These are phyloP conservation scores for Cinchona pubescens DNA, from an alignment of 257 asterid genomes.

Conservation along the genomic window DNA sequence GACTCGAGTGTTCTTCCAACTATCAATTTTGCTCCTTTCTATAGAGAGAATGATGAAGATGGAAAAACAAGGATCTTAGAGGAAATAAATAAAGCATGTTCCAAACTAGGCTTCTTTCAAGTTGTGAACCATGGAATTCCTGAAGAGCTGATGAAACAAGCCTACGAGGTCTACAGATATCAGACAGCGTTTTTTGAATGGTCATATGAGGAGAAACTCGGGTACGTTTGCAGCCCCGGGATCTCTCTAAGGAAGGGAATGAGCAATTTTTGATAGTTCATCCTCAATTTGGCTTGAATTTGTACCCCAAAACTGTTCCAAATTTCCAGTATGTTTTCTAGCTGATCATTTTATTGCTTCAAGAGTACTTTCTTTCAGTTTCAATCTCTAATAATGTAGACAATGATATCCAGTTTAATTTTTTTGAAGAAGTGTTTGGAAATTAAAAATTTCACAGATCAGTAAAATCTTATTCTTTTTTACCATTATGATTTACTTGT, in stretches of 20 bases:
- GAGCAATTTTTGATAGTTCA: conserved; percentile 44
- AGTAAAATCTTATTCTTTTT: too few species aligned
- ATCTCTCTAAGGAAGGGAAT: conserved; percentile 30
- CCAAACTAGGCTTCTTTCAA: conserved; percentile 45
- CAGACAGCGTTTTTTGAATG: conserved; percentile 30
- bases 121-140: conserved; percentile 45
- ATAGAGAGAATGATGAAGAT: conserved; percentile 19
- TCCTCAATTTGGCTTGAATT: conserved; percentile 28
- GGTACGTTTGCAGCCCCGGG: conserved; percentile 20
- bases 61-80: conserved; percentile 28
- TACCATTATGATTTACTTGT: too few species aligned
- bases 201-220: conserved; percentile 38
- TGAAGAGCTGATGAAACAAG: conserved; percentile 35
- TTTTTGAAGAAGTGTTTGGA: too few species aligned
- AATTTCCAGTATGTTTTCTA: conserved; percentile 18
- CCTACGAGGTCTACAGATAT: conserved; percentile 29
- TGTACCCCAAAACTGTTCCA: conserved; percentile 20
- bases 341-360: background rate
- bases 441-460: too few species aligned
- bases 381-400: background rate
- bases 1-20: conserved; percentile 27
- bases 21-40: conserved; percentile 42
- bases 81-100: conserved; percentile 27
- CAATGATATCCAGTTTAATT: too few species aligned
- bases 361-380: too few species aligned